Evolutionary conservation across 1,284 basidiomycete species (phyloP).

Genomic region (Ganoderma sinense): DNA sequence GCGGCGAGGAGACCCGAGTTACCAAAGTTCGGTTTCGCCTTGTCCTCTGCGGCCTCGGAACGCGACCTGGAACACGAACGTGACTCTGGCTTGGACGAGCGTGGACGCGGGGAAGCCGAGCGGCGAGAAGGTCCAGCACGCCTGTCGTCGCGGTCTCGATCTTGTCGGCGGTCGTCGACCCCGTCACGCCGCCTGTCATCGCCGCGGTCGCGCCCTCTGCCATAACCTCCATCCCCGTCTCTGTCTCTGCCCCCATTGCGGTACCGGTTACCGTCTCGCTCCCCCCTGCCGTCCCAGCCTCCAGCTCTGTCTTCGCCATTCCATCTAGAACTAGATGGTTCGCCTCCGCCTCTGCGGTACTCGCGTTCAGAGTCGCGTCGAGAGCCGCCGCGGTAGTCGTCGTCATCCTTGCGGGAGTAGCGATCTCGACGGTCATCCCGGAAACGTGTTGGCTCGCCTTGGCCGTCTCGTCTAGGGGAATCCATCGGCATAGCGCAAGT

Average conservation of each 20-base stretch:
- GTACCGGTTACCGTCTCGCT: constrained; percentile 39
- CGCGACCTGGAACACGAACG: constrained; percentile 38
- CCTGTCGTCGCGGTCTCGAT: constrained; percentile 27
- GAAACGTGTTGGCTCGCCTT: constrained; percentile 13
- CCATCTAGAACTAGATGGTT: not conserved
- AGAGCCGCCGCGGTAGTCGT: constrained; percentile 20
- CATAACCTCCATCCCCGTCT: constrained; percentile 19
- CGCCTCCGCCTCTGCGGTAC: constrained; percentile 17
- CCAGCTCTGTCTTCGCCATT: constrained; percentile 24
- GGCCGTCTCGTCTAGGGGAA: constrained; percentile 13
- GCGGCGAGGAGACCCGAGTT: constrained; percentile 93
- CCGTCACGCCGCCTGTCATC: constrained; percentile 23
- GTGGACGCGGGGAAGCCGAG: constrained; percentile 61
- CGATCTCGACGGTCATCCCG: constrained; percentile 26
- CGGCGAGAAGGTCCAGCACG: constrained; percentile 52
- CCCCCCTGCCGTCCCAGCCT: constrained; percentile 36
- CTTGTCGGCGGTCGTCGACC: constrained; percentile 15
- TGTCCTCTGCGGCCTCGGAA: constrained; percentile 53
- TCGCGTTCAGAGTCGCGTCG: constrained; percentile 19
- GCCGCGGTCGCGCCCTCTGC: constrained; percentile 19
- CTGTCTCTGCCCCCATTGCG: constrained; percentile 20
- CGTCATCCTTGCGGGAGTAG: constrained; percentile 18
- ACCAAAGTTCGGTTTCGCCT: constrained; percentile 87
- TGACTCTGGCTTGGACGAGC: constrained; percentile 48
- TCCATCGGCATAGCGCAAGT: constrained; percentile 20